These are phyloP conservation scores for Oxyria digyna DNA, from an alignment of 148 eudicot genomes.

Conservation along the genomic window DNA sequence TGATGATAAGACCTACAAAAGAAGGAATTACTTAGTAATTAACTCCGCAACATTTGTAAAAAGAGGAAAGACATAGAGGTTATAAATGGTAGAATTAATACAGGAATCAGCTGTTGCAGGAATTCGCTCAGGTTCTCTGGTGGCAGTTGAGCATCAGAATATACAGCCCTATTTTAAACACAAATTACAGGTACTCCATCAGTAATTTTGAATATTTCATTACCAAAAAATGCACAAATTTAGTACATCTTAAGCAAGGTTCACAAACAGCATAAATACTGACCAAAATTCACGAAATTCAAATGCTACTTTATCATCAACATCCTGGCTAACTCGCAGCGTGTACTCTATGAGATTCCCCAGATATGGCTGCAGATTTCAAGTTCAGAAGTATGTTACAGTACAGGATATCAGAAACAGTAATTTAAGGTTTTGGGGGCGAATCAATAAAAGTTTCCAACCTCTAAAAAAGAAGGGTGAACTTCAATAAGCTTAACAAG, in stretches of 20 bases:
- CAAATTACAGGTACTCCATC: background rate
- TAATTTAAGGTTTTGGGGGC: background rate
- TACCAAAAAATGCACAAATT: background rate
- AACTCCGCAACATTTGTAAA: background rate
- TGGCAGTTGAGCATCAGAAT: conserved; percentile 87
- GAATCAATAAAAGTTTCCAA: conserved; percentile 12
- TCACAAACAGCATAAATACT: background rate
- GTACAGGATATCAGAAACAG: background rate
- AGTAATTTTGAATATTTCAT: background rate
- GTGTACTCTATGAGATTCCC: conserved; percentile 75
- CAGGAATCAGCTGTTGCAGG: conserved; percentile 83
- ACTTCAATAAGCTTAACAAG: conserved; percentile 96
- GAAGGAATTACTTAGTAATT: conserved; percentile 3
- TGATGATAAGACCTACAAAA: conserved; percentile 69
- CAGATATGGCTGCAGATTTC: conserved; percentile 65
- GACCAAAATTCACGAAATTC: conserved; percentile 99
- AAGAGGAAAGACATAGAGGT: background rate
- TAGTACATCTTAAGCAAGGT: background rate
- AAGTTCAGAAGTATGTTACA: conserved; percentile 3
- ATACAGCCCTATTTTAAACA: conserved; percentile 64
- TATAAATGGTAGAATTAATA: conserved; percentile 17
- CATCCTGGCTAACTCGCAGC: conserved; percentile 84
- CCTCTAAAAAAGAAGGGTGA: conserved; percentile 79
- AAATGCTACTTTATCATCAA: conserved; percentile 89
- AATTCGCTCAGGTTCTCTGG: conserved; percentile 77